phyloP scores from a whole-genome alignment of 106 monocot species.

The Allium cepa region DNA sequence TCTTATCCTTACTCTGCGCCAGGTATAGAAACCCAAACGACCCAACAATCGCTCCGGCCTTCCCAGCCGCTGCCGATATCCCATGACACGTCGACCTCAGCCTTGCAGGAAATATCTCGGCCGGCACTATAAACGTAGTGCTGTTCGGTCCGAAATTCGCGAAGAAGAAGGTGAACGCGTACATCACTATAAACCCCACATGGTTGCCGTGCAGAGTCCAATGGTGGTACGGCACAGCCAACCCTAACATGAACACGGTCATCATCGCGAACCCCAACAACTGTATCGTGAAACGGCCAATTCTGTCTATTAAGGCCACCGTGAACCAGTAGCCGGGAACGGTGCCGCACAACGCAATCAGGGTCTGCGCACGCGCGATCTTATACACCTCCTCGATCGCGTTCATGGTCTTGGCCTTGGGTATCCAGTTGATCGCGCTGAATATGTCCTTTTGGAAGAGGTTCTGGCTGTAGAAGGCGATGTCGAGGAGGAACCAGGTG shows the following conservation, averaged over 20 bases:
- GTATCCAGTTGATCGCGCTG: constrained; percentile 64
- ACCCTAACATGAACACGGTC: constrained; percentile 62
- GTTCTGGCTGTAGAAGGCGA: constrained; percentile 59
- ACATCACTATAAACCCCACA: constrained; percentile 66
- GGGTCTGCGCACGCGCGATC: constrained; percentile 62
- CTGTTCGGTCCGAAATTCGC: constrained; percentile 82
- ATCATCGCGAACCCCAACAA: constrained; percentile 42
- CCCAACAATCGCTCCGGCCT: constrained; percentile 44
- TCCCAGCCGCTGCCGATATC: constrained; percentile 67
- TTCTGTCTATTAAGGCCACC: constrained; percentile 54
- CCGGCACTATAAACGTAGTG: constrained; percentile 81
- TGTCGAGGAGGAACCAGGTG: constrained; percentile 51
- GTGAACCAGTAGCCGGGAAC: constrained; percentile 89
- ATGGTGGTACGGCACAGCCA: constrained; percentile 57
- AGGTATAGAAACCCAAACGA: constrained; percentile 46
- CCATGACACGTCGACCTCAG: constrained; percentile 77
- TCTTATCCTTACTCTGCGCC: constrained; percentile 34
- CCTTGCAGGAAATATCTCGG: constrained; percentile 80
- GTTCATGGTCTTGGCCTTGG: constrained; percentile 60
- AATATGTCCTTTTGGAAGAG: constrained; percentile 85
- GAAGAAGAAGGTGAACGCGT: constrained; percentile 81
- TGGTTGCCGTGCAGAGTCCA: constrained; percentile 41
- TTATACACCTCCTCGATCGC: constrained; percentile 64
- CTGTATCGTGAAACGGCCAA: constrained; percentile 73
- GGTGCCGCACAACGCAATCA: constrained; percentile 71